Evolutionary conservation across 306 rosid genomes (phyloP).

Genomic region (Medicago ruthenica): DNA sequence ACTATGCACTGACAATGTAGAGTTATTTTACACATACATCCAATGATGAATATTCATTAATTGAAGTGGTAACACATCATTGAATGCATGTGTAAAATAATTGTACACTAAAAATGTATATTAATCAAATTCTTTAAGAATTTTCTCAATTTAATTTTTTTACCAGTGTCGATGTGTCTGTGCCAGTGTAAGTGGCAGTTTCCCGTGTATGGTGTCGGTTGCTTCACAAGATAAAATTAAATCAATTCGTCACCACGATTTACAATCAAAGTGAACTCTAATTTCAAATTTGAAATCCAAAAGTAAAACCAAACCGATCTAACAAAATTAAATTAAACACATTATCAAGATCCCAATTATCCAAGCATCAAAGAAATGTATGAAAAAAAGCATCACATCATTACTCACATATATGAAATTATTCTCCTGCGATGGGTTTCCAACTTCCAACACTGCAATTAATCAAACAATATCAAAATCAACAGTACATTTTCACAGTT

Average conservation of each 20-base stretch:
- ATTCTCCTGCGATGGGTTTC: slow-evolving; percentile 78
- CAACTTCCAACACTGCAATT: slow-evolving; percentile 83
- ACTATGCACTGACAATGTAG: no score
- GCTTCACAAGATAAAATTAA: slow-evolving; percentile 10
- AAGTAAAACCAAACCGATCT: slow-evolving; percentile 33
- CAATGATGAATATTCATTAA: no score
- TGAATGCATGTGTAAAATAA: no score
- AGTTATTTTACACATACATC: no score
- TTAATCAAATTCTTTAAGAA: no score
- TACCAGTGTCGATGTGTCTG: no score
- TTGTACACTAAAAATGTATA: no score
- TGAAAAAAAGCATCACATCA: not conserved
- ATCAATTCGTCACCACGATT: slow-evolving; percentile 12
- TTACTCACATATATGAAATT: slow-evolving; percentile 79
- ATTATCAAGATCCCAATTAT: slow-evolving; percentile 5
- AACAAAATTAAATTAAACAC: slow-evolving; percentile 4
- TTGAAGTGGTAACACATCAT: no score
- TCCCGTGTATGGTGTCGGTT: no score
- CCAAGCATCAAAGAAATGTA: not conserved
- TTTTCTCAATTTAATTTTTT: no score
- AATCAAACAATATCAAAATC: slow-evolving; percentile 23
- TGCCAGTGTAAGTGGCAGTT: no score
- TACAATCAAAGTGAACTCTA: slow-evolving; percentile 1
- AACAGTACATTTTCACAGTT: slow-evolving; percentile 30
- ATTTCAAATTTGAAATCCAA: not conserved